Conservation (phyloP, 441 rosid species). For the Syzygium syzygioides region DNA sequence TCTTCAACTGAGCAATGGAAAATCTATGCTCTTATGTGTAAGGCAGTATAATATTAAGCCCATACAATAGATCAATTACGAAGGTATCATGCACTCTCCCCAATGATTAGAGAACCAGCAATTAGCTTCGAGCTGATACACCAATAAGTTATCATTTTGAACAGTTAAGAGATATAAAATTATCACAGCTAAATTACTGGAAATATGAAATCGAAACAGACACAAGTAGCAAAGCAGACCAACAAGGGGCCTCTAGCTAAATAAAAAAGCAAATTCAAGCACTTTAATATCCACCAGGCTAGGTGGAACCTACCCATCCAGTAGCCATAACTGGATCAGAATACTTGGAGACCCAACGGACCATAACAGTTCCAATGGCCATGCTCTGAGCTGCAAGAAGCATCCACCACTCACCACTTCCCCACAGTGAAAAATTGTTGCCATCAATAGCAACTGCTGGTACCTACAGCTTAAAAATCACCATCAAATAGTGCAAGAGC, state of each 20-base stretch:
- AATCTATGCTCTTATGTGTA: neutral
- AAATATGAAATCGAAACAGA: neutral
- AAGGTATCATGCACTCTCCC: neutral
- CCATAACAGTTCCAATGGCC: conserved; percentile 93
- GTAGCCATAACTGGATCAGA: conserved; percentile 96
- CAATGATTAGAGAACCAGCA: neutral
- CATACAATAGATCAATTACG: neutral
- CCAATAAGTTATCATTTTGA: neutral
- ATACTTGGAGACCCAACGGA: conserved; percentile 86
- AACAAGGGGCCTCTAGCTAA: neutral
- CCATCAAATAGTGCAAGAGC: neutral
- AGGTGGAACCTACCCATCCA: conserved; percentile 68
- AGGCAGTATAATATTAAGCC: neutral
- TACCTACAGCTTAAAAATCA: conserved; percentile 29
- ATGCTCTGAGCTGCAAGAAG: conserved; percentile 97
- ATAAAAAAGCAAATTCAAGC: neutral
- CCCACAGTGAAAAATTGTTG: conserved; percentile 64
- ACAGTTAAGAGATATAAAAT: neutral
- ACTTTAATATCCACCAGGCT: neutral
- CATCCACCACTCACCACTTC: conserved; percentile 99
- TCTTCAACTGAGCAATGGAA: neutral
- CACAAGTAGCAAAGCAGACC: neutral
- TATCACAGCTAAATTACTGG: neutral
- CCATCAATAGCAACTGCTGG: conserved; percentile 58
- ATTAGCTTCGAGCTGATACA: neutral